Conservation (phyloP, 2,329 filamentous ascomycete genomes). For the Fusarium tjaetaba region DNA sequence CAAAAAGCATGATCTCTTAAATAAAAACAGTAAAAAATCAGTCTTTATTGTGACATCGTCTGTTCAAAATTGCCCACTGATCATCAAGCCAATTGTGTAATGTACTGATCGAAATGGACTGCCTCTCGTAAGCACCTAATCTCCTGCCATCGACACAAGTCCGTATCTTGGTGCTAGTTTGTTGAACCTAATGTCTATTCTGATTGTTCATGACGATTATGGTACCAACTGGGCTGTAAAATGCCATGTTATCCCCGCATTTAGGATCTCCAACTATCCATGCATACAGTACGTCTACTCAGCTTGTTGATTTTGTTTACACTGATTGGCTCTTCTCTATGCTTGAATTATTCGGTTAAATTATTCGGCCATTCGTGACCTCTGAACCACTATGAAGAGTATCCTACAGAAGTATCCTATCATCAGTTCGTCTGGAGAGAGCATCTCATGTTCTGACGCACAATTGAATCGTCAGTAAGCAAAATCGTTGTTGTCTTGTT, state of each 20-base stretch:
- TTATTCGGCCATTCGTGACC: neutral
- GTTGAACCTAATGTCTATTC: neutral
- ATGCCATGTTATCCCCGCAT: neutral
- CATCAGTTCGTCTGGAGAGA: neutral
- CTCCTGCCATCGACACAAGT: neutral
- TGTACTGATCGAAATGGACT: neutral
- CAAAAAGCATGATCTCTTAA: neutral
- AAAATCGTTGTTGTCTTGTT: neutral
- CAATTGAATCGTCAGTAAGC: neutral
- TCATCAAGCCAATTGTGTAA: neutral
- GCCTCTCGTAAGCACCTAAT: neutral
- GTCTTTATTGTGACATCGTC: neutral
- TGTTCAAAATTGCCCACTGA: neutral
- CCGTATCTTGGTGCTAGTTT: neutral
- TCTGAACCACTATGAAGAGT: no score
- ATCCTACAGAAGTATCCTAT: neutral
- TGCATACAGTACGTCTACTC: neutral
- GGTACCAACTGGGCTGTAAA: neutral
- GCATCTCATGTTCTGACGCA: no score
- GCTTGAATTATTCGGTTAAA: neutral
- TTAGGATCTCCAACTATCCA: neutral
- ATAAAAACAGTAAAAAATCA: conserved; percentile 24
- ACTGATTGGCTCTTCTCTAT: neutral
- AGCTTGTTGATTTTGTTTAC: neutral
- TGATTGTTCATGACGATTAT: neutral